Evolutionary conservation across 1,284 basidiomycete genomes (phyloP), one percentile per base, ranked within the genome.

Genomic region (Heterobasidion irregulare): DNA sequence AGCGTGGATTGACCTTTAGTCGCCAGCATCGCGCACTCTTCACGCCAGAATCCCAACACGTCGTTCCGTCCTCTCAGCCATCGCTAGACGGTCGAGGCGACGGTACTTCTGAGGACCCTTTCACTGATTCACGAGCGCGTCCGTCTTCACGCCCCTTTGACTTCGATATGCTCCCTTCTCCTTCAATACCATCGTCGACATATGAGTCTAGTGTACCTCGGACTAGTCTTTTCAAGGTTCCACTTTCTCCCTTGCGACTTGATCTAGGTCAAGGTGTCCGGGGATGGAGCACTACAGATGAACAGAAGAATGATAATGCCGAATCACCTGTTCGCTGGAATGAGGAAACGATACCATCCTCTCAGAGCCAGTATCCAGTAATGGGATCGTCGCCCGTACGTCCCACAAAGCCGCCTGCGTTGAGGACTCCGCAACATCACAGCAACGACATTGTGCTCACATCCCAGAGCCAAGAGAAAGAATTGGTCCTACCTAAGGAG

Each of bases 391-490:
- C 47, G n/a, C 47, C 53, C 26, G 18, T 41, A 19, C 13, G 6
- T 13, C n/a, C 13, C 18, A 8, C n/a, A 15, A 16, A 46, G 34
- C 26, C n/a, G 45, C 7, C 9, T n/a, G n/a, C 38, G 15, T 13
- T 38, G 15, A 12, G 35, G 2, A 34, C 47, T 9, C 33, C 45
- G 2, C 32, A 18, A 6, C 35, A 26, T 10, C 15, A 26, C 2
- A 35, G 32, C 1, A 18, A 53, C n/a, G 57, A 61, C 8, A 32
- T 66, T 26, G 57, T 65, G 9, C 61, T 63, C 3, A 64, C 60
- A 18, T 67, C 65, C 0, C 65, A 67, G 45, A 61, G 58, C 36
- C 55, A 63, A 32, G 65, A 66, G 48, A 50, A 47, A 13, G 65
- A 65, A 18, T 36, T 65, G 5, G 7, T 16, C 6, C 26, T 53